Evolutionary conservation across 2,329 filamentous ascomycete genomes (phyloP), one percentile per base, ranked within the genome.

Genomic region (Fusarium beomiforme): DNA sequence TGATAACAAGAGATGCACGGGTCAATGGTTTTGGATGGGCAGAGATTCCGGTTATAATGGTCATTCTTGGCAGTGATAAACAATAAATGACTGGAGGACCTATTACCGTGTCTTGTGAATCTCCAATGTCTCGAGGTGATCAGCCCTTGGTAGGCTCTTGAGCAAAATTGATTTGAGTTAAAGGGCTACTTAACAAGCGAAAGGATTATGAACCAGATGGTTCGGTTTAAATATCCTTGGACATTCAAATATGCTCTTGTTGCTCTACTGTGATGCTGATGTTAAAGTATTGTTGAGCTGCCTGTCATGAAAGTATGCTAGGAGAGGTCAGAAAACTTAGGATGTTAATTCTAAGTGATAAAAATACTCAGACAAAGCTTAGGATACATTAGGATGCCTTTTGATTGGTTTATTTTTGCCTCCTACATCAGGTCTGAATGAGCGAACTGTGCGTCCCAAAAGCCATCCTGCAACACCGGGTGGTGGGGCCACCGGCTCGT

Each of bases 401-500:
- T 29, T 5, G 10, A 4, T 29, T 29, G 2, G 26, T 29, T 29
- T 29, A 29, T 29, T 29, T 29, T 29, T 10, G 29, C 29, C 1
- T 10, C 29, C 29, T 36, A 21, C 29, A 3, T 29, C 11, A 29
- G 29, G 29, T 29, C 29, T 29, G 8, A 9, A 29, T 21, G 31
- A 51, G 29, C 56, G 55, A 62, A 55, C 64, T 72, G 59, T 66
- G 58, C 62, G 37, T 64, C 46, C 66, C 53, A 34, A 67, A 70
- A 55, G 44, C 50, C 65, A 46, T 61, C 42, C 64, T 75, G 66
- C 67, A 67, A 67, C 53, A 64, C 53, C 60, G 59, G 58, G 54
- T 69, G 64, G 77, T 76, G 77, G 77, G 61, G 66, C 72, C 62
- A 70, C 67, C 69, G 64, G 60, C 72, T 69, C 58, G 69, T 73